Conservation (phyloP, 1,139 yeast genomes). For the Taphrina pruni region DNA sequence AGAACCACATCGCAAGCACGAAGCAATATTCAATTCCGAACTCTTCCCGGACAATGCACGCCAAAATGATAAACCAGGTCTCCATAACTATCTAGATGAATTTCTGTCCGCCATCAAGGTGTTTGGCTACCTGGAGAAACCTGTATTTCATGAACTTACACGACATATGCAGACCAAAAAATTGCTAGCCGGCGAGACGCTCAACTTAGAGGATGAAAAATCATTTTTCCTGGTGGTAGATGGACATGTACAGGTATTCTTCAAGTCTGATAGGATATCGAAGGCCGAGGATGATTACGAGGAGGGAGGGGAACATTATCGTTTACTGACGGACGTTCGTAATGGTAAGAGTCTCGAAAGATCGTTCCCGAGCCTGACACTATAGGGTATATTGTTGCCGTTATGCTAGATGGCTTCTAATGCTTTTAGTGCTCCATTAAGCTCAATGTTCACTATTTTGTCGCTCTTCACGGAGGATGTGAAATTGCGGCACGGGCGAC, state of each 20-base stretch:
- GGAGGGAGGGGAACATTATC: conserved; percentile 64
- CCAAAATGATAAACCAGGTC: conserved; percentile 55
- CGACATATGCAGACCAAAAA: conserved; percentile 90
- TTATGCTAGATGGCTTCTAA: background rate
- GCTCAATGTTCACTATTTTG: conserved; percentile 79
- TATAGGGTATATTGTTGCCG: conserved; percentile 3
- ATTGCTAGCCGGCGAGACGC: conserved; percentile 73
- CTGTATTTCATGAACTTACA: conserved; percentile 90
- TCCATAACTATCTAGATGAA: conserved; percentile 76
- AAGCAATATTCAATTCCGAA: conserved; percentile 54
- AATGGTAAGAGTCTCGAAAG: conserved; percentile 59
- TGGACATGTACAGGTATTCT: conserved; percentile 82
- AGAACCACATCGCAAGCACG: conserved; percentile 56
- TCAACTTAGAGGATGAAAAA: conserved; percentile 71
- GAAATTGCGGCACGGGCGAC: conserved; percentile 41
- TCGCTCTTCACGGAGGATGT: conserved; percentile 65
- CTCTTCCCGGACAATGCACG: conserved; percentile 54
- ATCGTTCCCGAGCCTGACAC: background rate
- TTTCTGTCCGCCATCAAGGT: conserved; percentile 88
- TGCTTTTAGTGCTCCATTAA: conserved; percentile 63
- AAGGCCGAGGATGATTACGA: conserved; percentile 55
- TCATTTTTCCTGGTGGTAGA: conserved; percentile 96
- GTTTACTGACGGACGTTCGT: conserved; percentile 79
- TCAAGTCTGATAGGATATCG: conserved; percentile 56
- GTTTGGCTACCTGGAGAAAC: conserved; percentile 88